phyloP scores from a whole-genome alignment of 2,329 filamentous ascomycete species.

The Arthroderma uncinatum region DNA sequence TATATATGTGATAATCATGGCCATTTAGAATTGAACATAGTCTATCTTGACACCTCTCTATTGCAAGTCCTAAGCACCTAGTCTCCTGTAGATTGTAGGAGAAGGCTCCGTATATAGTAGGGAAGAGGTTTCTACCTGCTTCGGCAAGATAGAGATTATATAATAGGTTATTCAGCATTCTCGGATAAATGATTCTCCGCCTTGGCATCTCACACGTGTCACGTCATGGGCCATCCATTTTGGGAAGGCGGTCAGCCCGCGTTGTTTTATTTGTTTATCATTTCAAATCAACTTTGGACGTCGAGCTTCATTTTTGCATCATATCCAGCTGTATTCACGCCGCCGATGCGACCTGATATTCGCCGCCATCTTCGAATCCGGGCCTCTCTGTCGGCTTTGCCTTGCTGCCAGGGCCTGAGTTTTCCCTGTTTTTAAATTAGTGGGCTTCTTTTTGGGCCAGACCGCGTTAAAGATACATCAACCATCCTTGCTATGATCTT shows the following conservation, averaged over 20 bases:
- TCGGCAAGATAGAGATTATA: not conserved
- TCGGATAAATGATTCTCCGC: not conserved
- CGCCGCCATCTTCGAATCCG: not conserved
- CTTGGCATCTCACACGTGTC: conserved; percentile 4
- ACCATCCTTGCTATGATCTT: not conserved
- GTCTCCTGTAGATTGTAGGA: not conserved
- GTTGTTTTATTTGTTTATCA: conserved; percentile 2
- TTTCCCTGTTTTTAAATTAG: not conserved
- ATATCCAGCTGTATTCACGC: not conserved
- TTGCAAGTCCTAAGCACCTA: not conserved
- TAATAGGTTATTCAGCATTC: not conserved
- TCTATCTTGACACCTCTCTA: not conserved
- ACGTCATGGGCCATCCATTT: conserved; percentile 9
- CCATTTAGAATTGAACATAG: not conserved
- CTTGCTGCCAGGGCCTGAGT: not conserved
- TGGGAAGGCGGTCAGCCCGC: conserved; percentile 3
- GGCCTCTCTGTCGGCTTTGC: too few relatives aligned
- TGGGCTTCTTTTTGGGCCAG: not conserved
- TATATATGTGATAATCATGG: not conserved
- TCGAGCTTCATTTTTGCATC: not conserved
- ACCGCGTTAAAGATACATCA: conserved; percentile 1
- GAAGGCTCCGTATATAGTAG: too few relatives aligned
- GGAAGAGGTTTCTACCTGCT: too few relatives aligned
- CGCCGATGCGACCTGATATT: not conserved
- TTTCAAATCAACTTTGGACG: not conserved